Percentiles rank a stretch among this genome's conserved stretches.
Conservation (phyloP, 2,329 filamentous ascomycete genomes). For the Davidsoniella australis region DNA sequence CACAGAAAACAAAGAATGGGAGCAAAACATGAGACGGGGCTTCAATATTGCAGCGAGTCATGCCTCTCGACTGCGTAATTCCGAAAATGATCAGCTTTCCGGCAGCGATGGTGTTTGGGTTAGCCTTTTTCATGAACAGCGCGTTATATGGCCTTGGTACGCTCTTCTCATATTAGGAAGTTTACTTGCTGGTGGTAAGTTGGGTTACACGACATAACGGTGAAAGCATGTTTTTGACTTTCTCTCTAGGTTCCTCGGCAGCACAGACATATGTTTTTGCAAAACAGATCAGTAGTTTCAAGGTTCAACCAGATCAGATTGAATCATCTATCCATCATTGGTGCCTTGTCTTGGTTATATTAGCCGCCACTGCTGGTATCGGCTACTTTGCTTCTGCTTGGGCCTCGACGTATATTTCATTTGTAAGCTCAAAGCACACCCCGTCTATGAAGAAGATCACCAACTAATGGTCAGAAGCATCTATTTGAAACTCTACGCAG, state of each 20-base stretch:
- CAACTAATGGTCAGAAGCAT: slow-evolving; percentile 4
- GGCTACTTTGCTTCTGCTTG: slow-evolving; percentile 17
- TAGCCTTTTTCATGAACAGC: slow-evolving; percentile 8
- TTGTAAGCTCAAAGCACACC: slow-evolving; percentile 11
- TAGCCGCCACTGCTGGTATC: slow-evolving; percentile 16
- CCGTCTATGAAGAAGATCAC: not conserved
- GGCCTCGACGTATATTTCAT: slow-evolving; percentile 14
- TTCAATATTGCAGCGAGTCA: slow-evolving; percentile 8
- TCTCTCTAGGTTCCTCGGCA: slow-evolving; percentile 5
- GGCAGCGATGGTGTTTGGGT: slow-evolving; percentile 10
- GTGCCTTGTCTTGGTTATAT: slow-evolving; percentile 18
- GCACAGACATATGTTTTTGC: slow-evolving; percentile 13
- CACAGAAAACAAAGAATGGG: slow-evolving; percentile 9
- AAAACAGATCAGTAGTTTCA: slow-evolving; percentile 12
- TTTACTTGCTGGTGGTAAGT: slow-evolving; percentile 12
- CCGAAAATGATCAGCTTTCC: not conserved
- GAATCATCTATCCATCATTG: slow-evolving; percentile 16
- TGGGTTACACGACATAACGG: not conserved
- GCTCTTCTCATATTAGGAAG: slow-evolving; percentile 9
- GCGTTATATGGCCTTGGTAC: slow-evolving; percentile 13
- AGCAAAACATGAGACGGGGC: slow-evolving; percentile 7
- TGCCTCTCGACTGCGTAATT: not conserved
- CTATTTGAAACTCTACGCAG: slow-evolving; percentile 15
- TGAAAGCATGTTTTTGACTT: too few relatives aligned
- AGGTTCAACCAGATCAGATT: not conserved